Percentiles rank a stretch among this genome's conserved stretches.
Evolutionary conservation across 768 basidiomycete species (phyloP).

Genomic region (Ephemerocybe angulata): DNA sequence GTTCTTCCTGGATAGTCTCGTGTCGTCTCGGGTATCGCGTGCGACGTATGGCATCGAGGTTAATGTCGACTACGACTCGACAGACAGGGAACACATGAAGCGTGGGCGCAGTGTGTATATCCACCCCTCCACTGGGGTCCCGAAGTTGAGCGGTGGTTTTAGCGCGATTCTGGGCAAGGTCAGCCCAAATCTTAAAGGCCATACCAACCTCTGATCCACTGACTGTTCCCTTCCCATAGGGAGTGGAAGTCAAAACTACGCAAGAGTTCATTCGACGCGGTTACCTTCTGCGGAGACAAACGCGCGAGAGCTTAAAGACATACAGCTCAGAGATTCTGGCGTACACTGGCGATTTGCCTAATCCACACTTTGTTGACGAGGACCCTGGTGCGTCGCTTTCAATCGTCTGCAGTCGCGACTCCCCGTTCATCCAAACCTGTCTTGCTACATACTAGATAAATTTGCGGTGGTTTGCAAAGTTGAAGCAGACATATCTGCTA

Average conservation of each 20-base stretch:
- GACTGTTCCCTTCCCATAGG: too few relatives aligned
- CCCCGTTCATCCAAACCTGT: too few relatives aligned
- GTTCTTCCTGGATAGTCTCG: constrained; percentile 22
- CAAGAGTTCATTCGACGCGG: constrained; percentile 13
- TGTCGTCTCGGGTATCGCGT: constrained; percentile 21
- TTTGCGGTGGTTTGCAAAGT: background rate
- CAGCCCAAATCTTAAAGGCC: too few relatives aligned
- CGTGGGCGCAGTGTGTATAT: constrained; percentile 11
- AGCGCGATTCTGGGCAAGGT: constrained; percentile 5
- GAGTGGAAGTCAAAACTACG: constrained; percentile 10
- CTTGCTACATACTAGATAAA: background rate
- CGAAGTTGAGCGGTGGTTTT: constrained; percentile 1
- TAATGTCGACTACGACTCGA: constrained; percentile 10
- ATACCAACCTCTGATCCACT: too few relatives aligned
- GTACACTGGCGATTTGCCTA: constrained; percentile 13
- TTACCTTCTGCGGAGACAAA: constrained; percentile 1
- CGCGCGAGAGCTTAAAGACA: constrained; percentile 1
- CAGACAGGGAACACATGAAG: constrained; percentile 16
- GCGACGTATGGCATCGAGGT: constrained; percentile 20
- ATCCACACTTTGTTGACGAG: constrained; percentile 18
- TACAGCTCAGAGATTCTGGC: constrained; percentile 12
- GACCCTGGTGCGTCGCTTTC: constrained; percentile 14
- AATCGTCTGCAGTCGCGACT: too few relatives aligned
- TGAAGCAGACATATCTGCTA: background rate
- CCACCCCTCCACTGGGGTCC: background rate